phyloP scores from a whole-genome alignment of 805 yeast genomes.

The Hanseniaspora taiwanica region DNA sequence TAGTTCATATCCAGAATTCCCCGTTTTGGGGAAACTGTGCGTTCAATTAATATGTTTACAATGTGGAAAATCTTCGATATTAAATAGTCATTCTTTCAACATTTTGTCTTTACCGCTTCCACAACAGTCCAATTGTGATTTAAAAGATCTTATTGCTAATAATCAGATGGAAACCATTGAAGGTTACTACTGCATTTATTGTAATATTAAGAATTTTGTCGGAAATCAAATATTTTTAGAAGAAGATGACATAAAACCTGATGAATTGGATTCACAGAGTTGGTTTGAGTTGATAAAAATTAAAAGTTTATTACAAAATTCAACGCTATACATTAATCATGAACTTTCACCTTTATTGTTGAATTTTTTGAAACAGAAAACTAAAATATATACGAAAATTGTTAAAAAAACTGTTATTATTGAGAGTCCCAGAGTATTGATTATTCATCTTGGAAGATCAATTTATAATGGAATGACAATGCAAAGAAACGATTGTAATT shows the following conservation, averaged over 20 bases:
- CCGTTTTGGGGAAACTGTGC: slow-evolving; percentile 55
- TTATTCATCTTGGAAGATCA: slow-evolving; percentile 75
- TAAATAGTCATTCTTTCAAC: slow-evolving; percentile 45
- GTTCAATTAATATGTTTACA: slow-evolving; percentile 57
- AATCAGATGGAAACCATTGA: slow-evolving; percentile 57
- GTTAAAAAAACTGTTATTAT: slow-evolving; percentile 49
- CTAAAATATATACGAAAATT: slow-evolving; percentile 44
- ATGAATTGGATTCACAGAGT: no score
- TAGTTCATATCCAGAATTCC: slow-evolving; percentile 46
- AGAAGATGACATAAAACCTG: no score
- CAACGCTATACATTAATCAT: slow-evolving; percentile 36
- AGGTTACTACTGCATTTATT: slow-evolving; percentile 67
- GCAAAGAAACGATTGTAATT: slow-evolving; percentile 63
- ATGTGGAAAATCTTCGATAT: slow-evolving; percentile 51
- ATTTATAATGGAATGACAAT: slow-evolving; percentile 54
- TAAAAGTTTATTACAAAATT: no score
- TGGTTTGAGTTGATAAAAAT: no score
- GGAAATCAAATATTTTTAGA: no score
- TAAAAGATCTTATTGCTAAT: slow-evolving; percentile 42
- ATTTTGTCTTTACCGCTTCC: slow-evolving; percentile 73
- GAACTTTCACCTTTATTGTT: slow-evolving; percentile 45
- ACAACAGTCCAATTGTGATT: slow-evolving; percentile 29
- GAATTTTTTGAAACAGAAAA: background rate
- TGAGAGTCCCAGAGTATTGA: slow-evolving; percentile 56
- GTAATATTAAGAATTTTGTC: slow-evolving; percentile 32